Conservation (phyloP, 495 filamentous ascomycete genomes). For the Endocarpon pusillum region DNA sequence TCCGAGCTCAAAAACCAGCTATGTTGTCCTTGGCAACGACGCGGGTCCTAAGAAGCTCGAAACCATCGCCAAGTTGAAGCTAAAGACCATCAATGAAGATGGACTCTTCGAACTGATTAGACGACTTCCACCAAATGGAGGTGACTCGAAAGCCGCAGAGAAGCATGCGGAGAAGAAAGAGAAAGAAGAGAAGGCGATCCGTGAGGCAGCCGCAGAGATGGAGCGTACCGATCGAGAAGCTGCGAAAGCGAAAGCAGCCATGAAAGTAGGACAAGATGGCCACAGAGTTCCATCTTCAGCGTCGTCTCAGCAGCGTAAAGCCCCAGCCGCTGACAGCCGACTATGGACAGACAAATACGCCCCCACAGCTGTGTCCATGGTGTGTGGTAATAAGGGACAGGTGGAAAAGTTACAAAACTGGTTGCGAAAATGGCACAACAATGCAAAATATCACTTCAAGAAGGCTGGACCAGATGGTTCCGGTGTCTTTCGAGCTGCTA, state of each 20-base stretch:
- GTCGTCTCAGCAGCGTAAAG: conserved; percentile 9
- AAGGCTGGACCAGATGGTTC: conserved; percentile 65
- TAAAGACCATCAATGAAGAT: conserved; percentile 88
- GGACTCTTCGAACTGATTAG: conserved; percentile 80
- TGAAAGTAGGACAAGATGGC: conserved; percentile 22
- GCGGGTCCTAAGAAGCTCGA: conserved; percentile 88
- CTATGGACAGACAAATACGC: conserved; percentile 97
- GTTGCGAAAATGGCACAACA: conserved; percentile 66
- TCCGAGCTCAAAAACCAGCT: conserved; percentile 84
- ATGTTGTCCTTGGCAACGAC: conserved; percentile 77
- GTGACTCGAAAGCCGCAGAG: conserved; percentile 72
- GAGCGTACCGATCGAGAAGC: conserved; percentile 43
- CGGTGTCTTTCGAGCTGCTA: conserved; percentile 64
- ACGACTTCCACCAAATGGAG: conserved; percentile 68
- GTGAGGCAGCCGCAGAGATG: conserved; percentile 64
- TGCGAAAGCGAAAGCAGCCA: conserved; percentile 26
- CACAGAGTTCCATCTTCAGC: conserved; percentile 14
- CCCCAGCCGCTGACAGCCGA: conserved; percentile 32
- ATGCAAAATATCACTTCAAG: conserved; percentile 56
- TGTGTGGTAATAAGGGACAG: conserved; percentile 83
- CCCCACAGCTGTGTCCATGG: conserved; percentile 62
- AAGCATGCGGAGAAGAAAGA: conserved; percentile 66
- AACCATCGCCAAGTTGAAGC: conserved; percentile 55
- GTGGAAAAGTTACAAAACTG: conserved; percentile 83
- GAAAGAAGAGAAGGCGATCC: conserved; percentile 60